Conservation (phyloP, 768 basidiomycete species). For the Mrakia blollopis region DNA sequence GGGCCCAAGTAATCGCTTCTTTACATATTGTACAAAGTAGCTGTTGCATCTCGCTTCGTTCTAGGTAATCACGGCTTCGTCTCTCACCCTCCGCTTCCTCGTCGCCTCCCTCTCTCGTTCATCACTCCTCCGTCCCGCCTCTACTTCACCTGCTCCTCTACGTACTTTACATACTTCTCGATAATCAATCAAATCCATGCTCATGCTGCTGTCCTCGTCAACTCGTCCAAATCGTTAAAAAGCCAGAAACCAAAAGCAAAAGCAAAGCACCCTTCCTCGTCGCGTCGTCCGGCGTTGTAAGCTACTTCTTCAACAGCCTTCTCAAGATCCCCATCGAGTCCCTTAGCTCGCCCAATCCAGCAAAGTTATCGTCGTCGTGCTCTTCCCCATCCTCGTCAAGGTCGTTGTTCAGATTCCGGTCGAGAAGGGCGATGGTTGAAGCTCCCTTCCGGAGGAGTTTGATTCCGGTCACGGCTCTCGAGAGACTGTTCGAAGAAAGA, state of each 20-base stretch:
- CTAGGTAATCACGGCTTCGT: no score
- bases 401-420: neutral
- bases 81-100: no score
- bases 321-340: neutral
- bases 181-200: no score
- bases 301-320: constrained; percentile 1
- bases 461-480: no score
- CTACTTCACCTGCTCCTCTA: no score
- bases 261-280: neutral
- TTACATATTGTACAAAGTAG: no score
- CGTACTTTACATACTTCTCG: no score
- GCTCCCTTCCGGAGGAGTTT: neutral
- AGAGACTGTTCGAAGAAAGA: neutral
- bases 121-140: no score
- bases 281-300: neutral
- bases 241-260: neutral
- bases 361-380: neutral
- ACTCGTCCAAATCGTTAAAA: neutral
- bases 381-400: neutral
- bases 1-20: no score
- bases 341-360: neutral
- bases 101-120: no score
- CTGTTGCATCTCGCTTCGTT: no score
- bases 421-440: neutral
- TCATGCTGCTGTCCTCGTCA: neutral